A percentile compares a stretch with the other conserved stretches of the same genome.
Evolutionary conservation across 352 stramenopile species (phyloP).

Genomic region (Phytopythium boreale): DNA sequence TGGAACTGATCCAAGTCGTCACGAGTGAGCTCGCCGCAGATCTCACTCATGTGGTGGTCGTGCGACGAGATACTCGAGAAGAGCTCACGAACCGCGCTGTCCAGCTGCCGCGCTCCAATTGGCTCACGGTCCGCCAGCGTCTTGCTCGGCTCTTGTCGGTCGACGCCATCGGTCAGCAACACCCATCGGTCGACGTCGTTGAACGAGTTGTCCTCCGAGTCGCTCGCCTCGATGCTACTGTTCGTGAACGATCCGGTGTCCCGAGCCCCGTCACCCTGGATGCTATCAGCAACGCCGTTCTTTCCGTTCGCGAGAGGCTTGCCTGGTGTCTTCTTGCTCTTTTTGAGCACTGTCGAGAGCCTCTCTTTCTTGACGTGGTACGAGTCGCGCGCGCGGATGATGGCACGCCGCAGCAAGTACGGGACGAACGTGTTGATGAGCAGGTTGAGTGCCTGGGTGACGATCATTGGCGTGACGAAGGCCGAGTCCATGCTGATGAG

Average conservation of each 20-base stretch:
- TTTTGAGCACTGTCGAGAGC: constrained; percentile 25
- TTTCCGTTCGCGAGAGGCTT: not conserved
- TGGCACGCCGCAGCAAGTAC: constrained; percentile 40
- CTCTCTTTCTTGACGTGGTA: constrained; percentile 57
- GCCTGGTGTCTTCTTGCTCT: not conserved
- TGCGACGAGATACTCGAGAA: constrained; percentile 42
- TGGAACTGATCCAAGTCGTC: constrained; percentile 49
- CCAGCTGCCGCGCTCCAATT: constrained; percentile 31
- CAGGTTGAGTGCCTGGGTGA: constrained; percentile 64
- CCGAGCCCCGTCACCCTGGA: not conserved
- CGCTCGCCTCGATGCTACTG: constrained; percentile 6
- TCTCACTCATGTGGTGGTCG: constrained; percentile 48
- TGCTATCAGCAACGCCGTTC: not conserved
- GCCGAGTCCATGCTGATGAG: constrained; percentile 62
- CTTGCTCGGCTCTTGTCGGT: constrained; percentile 27
- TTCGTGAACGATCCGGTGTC: not conserved
- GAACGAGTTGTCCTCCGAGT: constrained; percentile 15
- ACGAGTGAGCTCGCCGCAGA: constrained; percentile 30
- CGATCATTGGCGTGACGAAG: constrained; percentile 68
- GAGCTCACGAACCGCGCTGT: constrained; percentile 28
- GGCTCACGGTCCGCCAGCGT: constrained; percentile 39
- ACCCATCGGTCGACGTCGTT: constrained; percentile 27
- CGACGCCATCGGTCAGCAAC: constrained; percentile 21
- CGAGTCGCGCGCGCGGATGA: constrained; percentile 44
- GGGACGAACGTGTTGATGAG: constrained; percentile 69